These are phyloP conservation scores for Dichotomocladium elegans DNA, from an alignment of 371 early-diverging fungal species.

Conservation along the genomic window DNA sequence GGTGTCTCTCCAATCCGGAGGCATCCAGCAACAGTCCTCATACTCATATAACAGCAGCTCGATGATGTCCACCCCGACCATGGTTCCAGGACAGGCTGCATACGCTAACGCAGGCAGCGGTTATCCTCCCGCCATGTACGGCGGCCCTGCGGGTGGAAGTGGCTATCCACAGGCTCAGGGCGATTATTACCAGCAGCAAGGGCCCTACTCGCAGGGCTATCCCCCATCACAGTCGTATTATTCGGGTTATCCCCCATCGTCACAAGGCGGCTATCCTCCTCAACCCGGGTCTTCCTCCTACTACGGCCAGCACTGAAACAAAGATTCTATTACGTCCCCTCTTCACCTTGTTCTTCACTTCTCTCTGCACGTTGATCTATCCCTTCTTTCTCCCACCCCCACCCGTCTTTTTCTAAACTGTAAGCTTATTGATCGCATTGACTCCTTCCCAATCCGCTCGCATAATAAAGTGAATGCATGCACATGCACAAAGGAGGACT, in stretches of 20 bases:
- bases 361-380: background rate
- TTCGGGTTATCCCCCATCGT: constrained; percentile 18
- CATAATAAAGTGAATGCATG: no score
- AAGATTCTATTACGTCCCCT: background rate
- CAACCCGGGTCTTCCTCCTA: constrained; percentile 17
- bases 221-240: constrained; percentile 20
- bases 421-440: background rate
- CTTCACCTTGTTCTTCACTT: background rate
- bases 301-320: constrained; percentile 5
- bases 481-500: no score
- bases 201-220: constrained; percentile 14
- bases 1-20: constrained; percentile 9
- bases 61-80: background rate
- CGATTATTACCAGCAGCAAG: constrained; percentile 19
- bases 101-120: background rate
- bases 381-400: background rate
- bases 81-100: constrained; percentile 1
- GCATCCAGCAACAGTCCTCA: background rate
- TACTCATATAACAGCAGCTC: constrained; percentile 3
- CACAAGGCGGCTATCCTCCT: constrained; percentile 23
- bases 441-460: background rate
- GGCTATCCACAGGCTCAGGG: constrained; percentile 10
- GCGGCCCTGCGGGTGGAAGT: background rate
- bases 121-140: constrained; percentile 10
- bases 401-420: background rate